Base-by-base conservation (phyloP, 2,329 filamentous ascomycete species). In the Mollisia scopiformis region DNA sequence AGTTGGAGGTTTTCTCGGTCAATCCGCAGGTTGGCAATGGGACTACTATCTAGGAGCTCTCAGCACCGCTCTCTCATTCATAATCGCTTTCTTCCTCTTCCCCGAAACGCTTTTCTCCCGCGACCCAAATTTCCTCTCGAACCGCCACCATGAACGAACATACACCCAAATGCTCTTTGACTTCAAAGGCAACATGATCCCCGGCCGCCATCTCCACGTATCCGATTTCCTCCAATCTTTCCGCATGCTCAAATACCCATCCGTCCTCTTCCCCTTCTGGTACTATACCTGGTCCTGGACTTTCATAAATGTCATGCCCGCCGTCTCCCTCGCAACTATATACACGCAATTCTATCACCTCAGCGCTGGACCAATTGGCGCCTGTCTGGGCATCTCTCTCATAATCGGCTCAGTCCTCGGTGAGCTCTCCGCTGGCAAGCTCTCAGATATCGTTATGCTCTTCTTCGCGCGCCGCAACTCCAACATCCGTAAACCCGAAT, bases 101-200 rank as follows among this genome's bases (percentile, higher is more conserved):
- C 69, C 70, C 7, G 70, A 72, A 58, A 72, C 70, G 1, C 69
- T 72, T 33, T 72, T 72, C 57, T 68, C 69, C 1, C 69, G 69
- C 30, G 66, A 72, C 46, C 66, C 69, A 1, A 30, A 37, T 7
- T 69, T 68, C 50, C 66, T 71, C 33, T 57, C 62, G 19, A 62
- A 58, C 10, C 66, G 66, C 28, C 65, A 61, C 8, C 59, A 62
- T 21, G 64, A 66, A 47, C 66, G 70, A 27, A 66, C 62, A 2
- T 72, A 71, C 43, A 46, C 52, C 39, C 49, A 72, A 30, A 66
- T 71, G 61, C 64, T 72, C 31, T 71, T 64, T 35, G 49, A 63
- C 33, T 68, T 71, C 53, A 47, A 37, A 8, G 64, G 65, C 10
- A 71, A 70, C 33, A 61, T 68, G 62, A 68, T 72, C 27, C 68